These are phyloP conservation scores for Melaleuca quinquenervia DNA, from an alignment of 345 rosid species.

Conservation along the genomic window DNA sequence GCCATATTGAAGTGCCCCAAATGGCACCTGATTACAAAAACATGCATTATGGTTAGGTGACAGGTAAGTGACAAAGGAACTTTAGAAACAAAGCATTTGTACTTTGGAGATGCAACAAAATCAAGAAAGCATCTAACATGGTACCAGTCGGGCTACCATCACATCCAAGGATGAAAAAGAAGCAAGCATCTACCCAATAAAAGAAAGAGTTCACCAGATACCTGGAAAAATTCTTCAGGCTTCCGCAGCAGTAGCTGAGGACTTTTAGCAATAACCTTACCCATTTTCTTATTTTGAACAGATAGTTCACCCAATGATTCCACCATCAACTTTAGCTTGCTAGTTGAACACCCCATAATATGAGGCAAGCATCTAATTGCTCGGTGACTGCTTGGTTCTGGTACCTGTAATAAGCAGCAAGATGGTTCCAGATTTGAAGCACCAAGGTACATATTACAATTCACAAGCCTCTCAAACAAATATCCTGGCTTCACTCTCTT, in stretches of 20 bases:
- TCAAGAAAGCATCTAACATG: neutral
- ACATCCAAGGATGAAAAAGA: neutral
- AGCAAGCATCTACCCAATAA: neutral
- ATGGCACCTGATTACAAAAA: neutral
- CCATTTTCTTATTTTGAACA: conserved; percentile 52
- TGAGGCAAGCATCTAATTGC: conserved; percentile 78
- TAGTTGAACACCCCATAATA: conserved; percentile 64
- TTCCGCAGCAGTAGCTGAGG: conserved; percentile 72
- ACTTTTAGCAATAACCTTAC: conserved; percentile 57
- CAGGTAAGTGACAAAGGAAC: neutral
- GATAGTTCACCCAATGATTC: conserved; percentile 41
- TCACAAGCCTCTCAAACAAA: neutral
- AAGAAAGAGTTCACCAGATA: neutral
- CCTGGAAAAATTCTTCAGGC: conserved; percentile 65
- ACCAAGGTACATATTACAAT: neutral
- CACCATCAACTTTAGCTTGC: conserved; percentile 49
- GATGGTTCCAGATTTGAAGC: neutral
- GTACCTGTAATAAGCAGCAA: conserved; percentile 26
- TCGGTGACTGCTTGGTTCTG: conserved; percentile 33
- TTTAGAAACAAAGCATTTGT: neutral
- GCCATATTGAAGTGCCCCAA: neutral
- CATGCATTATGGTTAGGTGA: neutral
- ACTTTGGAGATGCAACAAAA: neutral
- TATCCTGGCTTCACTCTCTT: neutral
- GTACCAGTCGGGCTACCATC: neutral